Evolutionary conservation across 495 filamentous ascomycete genomes (phyloP), one percentile per base, ranked within the genome.

Genomic region (Echria macrotheca): DNA sequence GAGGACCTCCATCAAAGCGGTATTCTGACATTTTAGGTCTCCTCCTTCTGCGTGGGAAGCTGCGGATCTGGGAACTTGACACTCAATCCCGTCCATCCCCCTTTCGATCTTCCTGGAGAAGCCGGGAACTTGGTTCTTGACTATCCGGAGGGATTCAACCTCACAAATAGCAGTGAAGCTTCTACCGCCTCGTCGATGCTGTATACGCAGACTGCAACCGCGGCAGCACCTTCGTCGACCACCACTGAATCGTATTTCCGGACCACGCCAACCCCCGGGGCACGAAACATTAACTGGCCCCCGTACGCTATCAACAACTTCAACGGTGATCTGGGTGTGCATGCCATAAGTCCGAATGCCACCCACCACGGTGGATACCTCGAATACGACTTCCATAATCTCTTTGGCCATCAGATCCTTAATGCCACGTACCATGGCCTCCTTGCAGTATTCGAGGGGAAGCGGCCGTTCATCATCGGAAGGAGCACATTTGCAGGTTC

Each of bases 391-490:
- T 79, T 87, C 38, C 87, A 91, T 69, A 91, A 84, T 51, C 59
- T 90, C 4, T 89, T 61, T 44, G 87, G 88, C 18, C 80, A 90
- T 52, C 79, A 84, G 55, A 84, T 89, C 36, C 66, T 90, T 29
- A 86, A 87, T 48, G 87, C 87, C 7, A 95, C 88, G 9, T 88
- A 93, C 65, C 65, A 87, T 18, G 87, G 79, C 22, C 75, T 94
- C 6, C 68, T 83, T 3, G 59, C 68, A 14, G 67, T 89, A 7
- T 79, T 78, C 54, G 75, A 81, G 0, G 70, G 59, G 10, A 85
- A 87, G 58, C 81, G 89, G 0, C 89, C 89, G 0, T 91, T 95
- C 67, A 86, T 94, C 60, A 91, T 95, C 53, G 85, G 85, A 1
- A 83, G 89, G 33, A 86, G 83, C 41, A 93, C 89, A 3, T 91